A percentile compares a stretch with the other conserved stretches of the same genome.
Conservation (phyloP, 2,329 filamentous ascomycete genomes). For the Elsinoe australis region DNA sequence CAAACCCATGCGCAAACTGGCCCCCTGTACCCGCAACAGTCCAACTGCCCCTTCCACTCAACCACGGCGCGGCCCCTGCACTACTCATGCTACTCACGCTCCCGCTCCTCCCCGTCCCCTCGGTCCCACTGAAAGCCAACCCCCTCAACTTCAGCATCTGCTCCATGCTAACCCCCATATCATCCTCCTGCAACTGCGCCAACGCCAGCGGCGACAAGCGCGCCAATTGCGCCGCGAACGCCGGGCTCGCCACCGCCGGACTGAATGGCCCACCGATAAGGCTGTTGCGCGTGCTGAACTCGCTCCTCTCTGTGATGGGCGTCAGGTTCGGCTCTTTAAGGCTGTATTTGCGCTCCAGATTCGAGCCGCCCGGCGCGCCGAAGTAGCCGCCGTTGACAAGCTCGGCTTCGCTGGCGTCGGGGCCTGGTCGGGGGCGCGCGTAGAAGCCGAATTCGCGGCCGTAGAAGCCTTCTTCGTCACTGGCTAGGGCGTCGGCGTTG, state of each 20-base stretch:
- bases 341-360: conserved; percentile 60
- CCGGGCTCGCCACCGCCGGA: conserved; percentile 12
- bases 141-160: conserved; percentile 16
- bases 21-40: conserved; percentile 5
- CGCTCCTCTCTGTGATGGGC: conserved; percentile 89
- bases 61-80: conserved; percentile 4
- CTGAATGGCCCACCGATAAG: conserved; percentile 47
- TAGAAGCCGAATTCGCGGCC: conserved; percentile 97
- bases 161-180: conserved; percentile 17
- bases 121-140: too few relatives aligned
- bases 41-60: conserved; percentile 6
- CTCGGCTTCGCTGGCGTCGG: conserved; percentile 44
- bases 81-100: conserved; percentile 18
- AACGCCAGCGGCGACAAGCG: conserved; percentile 18
- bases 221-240: conserved; percentile 15
- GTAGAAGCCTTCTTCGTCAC: conserved; percentile 89
- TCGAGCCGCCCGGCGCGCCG: conserved; percentile 61
- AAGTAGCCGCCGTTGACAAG: conserved; percentile 85
- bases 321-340: conserved; percentile 85
- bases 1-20: neutral
- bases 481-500: conserved; percentile 86
- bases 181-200: conserved; percentile 19
- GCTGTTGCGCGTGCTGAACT: conserved; percentile 92
- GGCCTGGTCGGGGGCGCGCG: conserved; percentile 45
- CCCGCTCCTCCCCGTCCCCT: conserved; percentile 11